Base-by-base conservation (phyloP, 768 basidiomycete species). In the Psilocybe cyanescens region DNA sequence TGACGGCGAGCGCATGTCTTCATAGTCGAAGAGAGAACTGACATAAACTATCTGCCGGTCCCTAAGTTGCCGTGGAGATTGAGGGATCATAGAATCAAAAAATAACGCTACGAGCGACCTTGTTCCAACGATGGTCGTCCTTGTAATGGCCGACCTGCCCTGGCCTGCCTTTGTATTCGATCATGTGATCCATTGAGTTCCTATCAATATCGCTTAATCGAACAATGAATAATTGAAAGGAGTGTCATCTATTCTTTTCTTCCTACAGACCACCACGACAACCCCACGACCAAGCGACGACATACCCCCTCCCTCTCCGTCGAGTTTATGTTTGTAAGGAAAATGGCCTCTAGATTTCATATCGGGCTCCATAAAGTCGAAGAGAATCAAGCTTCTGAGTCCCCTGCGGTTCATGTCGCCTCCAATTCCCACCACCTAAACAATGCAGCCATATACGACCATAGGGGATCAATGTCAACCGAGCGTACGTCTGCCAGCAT, bases 401-500 rank as follows among this genome's bases (percentile, higher is more conserved):
- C 72, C 57, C 68, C 73, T 14, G 70, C 69, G 19, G 68, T 74
- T 12, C 75, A 75, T 28, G 69, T 71, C 7, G 74, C 77, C 30
- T 60, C 72, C 29, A 68, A 72, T 63, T 71, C 75, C 62, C 70
- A 68, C 61, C 68, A 69, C 57, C 71, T 72, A 49, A 63, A 70
- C 28, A 62, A 68, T 48, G 62, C 65, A 31, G 68, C 77, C 4
- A 74, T 79, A 37, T 82, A 79, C 61, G 88, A 85, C 64, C 82
- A 88, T 65, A 79, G 87, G 55, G 86, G 81, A 14, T 91, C 88
- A 3, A 83, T 91, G 72, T 91, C 90, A 1, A 90, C 86, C 0
- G 79, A 85, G 63, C 77, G 88, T 54, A 91, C 89, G 0, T 89
- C 89, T 3, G 66, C 76, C 17, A 75, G 73, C 57, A 57, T 65